phyloP scores from a whole-genome alignment of 305 asterid genomes.

The Solanum hybrid region DNA sequence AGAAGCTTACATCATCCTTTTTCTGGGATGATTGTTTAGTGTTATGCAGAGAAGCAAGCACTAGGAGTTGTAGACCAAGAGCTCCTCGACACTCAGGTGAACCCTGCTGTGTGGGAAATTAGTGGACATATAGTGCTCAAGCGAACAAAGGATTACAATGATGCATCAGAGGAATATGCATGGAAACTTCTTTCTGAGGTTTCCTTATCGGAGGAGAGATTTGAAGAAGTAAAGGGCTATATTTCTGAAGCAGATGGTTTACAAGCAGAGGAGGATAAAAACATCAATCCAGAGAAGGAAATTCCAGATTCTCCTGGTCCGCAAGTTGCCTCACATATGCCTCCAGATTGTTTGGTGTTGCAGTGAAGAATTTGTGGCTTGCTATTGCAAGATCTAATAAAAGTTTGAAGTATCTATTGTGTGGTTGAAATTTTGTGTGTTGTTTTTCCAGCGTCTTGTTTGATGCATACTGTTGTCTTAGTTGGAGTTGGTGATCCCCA shows the following conservation, averaged over 20 bases:
- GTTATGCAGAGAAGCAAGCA: conserved; percentile 61
- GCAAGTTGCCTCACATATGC: conserved; percentile 21
- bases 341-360: conserved; percentile 34
- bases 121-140: conserved; percentile 66
- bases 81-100: conserved; percentile 51
- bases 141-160: conserved; percentile 42
- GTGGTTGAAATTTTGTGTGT: not conserved
- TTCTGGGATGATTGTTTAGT: conserved; percentile 19
- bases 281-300: conserved; percentile 9
- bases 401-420: not conserved
- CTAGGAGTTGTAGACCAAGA: conserved; percentile 42
- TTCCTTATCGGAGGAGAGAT: conserved; percentile 37
- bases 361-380: conserved; percentile 12
- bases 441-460: not conserved
- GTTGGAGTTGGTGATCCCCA: not conserved
- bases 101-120: conserved; percentile 73
- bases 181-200: conserved; percentile 55
- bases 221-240: conserved; percentile 27
- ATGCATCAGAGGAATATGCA: conserved; percentile 49
- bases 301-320: conserved; percentile 16
- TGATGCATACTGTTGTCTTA: not conserved
- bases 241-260: conserved; percentile 30
- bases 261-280: conserved; percentile 11
- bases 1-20: not conserved
- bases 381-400: not conserved